A percentile compares a stretch with the other conserved stretches of the same genome.
These are phyloP conservation scores for Hymenoscyphus repandus DNA, from an alignment of 2,329 filamentous ascomycete genomes.

Conservation along the genomic window DNA sequence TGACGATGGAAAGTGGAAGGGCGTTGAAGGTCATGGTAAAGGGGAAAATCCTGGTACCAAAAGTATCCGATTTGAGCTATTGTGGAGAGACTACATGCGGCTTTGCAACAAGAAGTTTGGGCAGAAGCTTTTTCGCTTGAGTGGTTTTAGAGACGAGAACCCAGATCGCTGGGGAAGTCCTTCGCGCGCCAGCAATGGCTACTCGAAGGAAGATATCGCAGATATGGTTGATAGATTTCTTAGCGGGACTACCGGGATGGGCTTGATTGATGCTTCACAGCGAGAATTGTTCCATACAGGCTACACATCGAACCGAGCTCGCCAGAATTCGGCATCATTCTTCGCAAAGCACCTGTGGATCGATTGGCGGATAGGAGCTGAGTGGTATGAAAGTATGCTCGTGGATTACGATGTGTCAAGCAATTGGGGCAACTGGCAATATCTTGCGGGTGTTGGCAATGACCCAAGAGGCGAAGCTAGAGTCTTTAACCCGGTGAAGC, in stretches of 20 bases:
- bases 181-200: conserved; percentile 17
- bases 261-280: conserved; percentile 72
- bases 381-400: conserved; percentile 74
- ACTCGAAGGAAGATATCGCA: conserved; percentile 38
- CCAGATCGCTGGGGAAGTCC: conserved; percentile 31
- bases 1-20: conserved; percentile 14
- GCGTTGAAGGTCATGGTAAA: conserved; percentile 48
- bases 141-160: conserved; percentile 53
- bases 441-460: conserved; percentile 73
- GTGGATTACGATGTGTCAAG: conserved; percentile 71
- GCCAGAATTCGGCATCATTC: conserved; percentile 74
- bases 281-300: conserved; percentile 70
- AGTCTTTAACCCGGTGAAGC: conserved; percentile 80
- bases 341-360: conserved; percentile 67
- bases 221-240: conserved; percentile 53
- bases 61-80: conserved; percentile 64
- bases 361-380: conserved; percentile 76
- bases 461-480: conserved; percentile 64
- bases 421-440: conserved; percentile 84
- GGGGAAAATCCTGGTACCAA: conserved; percentile 70
- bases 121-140: conserved; percentile 55
- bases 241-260: conserved; percentile 66
- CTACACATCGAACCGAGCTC: conserved; percentile 70
- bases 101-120: conserved; percentile 69
- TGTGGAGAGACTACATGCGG: conserved; percentile 80